phyloP scores from a whole-genome alignment of 1,284 basidiomycete species.

The Tilletia caries region DNA sequence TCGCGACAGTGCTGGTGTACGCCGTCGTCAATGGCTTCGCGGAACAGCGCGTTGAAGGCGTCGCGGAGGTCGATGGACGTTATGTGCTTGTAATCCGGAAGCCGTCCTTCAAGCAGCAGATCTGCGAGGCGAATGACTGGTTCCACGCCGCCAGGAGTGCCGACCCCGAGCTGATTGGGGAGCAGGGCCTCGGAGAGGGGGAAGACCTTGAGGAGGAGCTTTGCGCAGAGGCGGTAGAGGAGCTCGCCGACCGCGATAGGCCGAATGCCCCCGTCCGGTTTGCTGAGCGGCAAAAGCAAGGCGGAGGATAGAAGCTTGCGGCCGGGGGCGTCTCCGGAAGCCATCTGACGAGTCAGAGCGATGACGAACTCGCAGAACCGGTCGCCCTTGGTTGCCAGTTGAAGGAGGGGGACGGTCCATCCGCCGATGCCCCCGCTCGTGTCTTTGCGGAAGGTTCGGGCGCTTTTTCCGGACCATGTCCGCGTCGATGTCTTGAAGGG shows the following conservation, averaged over 20 bases:
- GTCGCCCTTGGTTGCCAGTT: background rate
- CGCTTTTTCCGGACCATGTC: background rate
- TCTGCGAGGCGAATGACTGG: background rate
- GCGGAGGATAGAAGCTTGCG: background rate
- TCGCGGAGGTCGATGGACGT: background rate
- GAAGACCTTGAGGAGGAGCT: background rate
- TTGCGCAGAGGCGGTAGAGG: background rate
- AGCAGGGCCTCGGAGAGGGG: background rate
- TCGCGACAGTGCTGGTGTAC: background rate
- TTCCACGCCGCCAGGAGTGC: background rate
- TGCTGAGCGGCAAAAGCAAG: background rate
- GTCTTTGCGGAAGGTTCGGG: background rate
- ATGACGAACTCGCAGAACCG: background rate
- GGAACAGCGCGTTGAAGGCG: background rate
- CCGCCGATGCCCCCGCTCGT: too few relatives aligned
- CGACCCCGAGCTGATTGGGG: background rate
- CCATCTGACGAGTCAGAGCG: background rate
- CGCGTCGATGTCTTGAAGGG: background rate
- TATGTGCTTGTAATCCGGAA: background rate
- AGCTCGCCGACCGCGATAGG: slow-evolving; percentile 1
- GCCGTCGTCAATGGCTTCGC: background rate
- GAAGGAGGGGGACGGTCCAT: background rate
- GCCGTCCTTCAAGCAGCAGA: background rate
- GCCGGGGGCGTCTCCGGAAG: too few relatives aligned
- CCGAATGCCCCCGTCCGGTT: background rate